These are phyloP conservation scores for Cadophora luteo-olivacea DNA, from an alignment of 2,329 filamentous ascomycete genomes.

Conservation along the genomic window DNA sequence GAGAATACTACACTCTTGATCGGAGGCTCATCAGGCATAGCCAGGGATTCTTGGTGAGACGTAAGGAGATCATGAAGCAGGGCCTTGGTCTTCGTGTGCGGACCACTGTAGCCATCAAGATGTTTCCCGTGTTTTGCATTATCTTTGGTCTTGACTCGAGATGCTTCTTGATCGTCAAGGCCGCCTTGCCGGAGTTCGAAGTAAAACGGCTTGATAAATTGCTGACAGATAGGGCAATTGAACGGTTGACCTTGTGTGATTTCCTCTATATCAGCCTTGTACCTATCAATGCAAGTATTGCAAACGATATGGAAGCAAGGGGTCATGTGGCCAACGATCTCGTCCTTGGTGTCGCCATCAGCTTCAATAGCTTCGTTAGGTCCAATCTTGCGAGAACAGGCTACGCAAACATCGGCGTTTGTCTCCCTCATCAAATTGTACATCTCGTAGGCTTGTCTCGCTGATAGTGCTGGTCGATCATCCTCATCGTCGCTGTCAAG, in stretches of 20 bases:
- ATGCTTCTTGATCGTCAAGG: conserved; percentile 41
- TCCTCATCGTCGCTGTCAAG: conserved; percentile 75
- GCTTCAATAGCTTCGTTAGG: conserved; percentile 56
- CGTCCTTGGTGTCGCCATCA: conserved; percentile 61
- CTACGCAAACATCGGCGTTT: conserved; percentile 74
- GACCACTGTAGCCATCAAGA: conserved; percentile 76
- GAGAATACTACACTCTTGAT: conserved; percentile 96
- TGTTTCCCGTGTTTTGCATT: conserved; percentile 61
- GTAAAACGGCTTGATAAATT: conserved; percentile 66
- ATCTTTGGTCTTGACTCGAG: conserved; percentile 37
- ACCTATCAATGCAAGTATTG: conserved; percentile 69
- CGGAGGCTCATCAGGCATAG: conserved; percentile 64
- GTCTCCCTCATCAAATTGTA: conserved; percentile 85
- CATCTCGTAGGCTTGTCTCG: conserved; percentile 83
- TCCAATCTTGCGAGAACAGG: conserved; percentile 71
- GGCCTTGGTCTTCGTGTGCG: conserved; percentile 90
- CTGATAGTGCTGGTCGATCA: conserved; percentile 61
- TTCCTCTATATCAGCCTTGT: conserved; percentile 59
- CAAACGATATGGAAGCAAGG: conserved; percentile 90
- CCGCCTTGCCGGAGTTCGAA: conserved; percentile 66
- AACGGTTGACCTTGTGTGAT: conserved; percentile 50
- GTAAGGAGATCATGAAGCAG: conserved; percentile 76
- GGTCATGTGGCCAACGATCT: conserved; percentile 79
- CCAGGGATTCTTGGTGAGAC: conserved; percentile 67
- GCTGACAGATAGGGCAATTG: conserved; percentile 73